Conservation (phyloP, 352 stramenopile genomes). For the Phytophthora lateralis region DNA sequence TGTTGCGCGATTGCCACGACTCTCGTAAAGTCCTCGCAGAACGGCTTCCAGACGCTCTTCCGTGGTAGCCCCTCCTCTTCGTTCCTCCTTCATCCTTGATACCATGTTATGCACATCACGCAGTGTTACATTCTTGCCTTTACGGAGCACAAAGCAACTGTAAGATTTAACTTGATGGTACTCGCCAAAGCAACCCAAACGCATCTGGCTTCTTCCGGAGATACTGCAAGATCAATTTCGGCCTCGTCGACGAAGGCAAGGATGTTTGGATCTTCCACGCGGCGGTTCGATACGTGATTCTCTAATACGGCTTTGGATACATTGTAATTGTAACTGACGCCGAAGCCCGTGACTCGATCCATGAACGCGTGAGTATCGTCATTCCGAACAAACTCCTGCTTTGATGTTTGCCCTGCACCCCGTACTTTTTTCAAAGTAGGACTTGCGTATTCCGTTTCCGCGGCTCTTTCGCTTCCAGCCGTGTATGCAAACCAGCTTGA, state of each 20-base stretch:
- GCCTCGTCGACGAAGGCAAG: conserved; percentile 9
- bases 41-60: background rate
- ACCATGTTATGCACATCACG: conserved; percentile 7
- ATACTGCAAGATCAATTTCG: conserved; percentile 12
- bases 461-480: conserved; percentile 10
- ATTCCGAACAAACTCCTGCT: conserved; percentile 7
- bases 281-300: conserved; percentile 8
- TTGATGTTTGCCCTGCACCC: conserved; percentile 15
- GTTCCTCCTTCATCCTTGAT: background rate
- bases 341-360: conserved; percentile 2
- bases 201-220: conserved; percentile 5
- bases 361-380: conserved; percentile 5
- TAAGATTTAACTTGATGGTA: background rate
- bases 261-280: conserved; percentile 1
- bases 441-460: conserved; percentile 7
- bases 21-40: background rate
- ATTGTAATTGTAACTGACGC: conserved; percentile 3
- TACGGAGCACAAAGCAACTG: too few species aligned
- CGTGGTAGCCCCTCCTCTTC: background rate
- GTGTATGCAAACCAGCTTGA: conserved; percentile 15
- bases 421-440: conserved; percentile 8
- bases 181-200: background rate
- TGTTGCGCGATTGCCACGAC: conserved; percentile 1
- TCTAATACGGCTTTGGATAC: conserved; percentile 2
- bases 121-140: conserved; percentile 1